These are phyloP conservation scores for Epithele typhae DNA, from an alignment of 768 basidiomycete genomes.

Conservation along the genomic window DNA sequence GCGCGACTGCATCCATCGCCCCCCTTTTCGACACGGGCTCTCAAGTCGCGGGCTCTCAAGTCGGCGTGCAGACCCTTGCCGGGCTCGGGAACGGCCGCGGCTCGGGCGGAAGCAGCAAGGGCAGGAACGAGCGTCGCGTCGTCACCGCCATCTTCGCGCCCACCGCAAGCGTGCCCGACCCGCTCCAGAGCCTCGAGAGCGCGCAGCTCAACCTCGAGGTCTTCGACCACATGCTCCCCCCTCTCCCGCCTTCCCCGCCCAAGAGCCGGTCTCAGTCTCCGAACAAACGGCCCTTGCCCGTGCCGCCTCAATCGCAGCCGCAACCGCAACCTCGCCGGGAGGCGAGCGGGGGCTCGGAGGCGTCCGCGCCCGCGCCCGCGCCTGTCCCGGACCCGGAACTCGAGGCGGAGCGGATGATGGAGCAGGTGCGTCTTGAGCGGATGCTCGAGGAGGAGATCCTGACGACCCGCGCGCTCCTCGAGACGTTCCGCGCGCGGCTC, in stretches of 20 bases:
- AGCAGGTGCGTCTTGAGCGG: constrained; percentile 9
- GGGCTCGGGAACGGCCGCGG: constrained; percentile 16
- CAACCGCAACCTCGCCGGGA: neutral
- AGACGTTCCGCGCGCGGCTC: constrained; percentile 25
- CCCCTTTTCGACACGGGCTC: no score
- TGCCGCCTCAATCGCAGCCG: neutral
- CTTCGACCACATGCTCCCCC: neutral
- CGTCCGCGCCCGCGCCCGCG: neutral
- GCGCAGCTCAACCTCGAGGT: neutral
- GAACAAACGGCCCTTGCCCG: neutral
- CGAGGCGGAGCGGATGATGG: neutral
- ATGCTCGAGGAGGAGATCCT: constrained; percentile 21
- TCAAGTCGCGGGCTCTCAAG: no score
- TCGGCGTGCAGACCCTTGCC: constrained; percentile 9
- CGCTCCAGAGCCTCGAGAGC: neutral
- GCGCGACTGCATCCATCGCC: no score
- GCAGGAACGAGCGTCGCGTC: constrained; percentile 24
- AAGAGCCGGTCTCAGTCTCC: no score
- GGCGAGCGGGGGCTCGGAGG: neutral
- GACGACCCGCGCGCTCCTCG: constrained; percentile 23
- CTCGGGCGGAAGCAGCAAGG: constrained; percentile 15
- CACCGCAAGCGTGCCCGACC: neutral
- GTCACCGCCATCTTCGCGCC: constrained; percentile 30
- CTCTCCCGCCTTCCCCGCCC: neutral
- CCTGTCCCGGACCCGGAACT: constrained; percentile 1